Evolutionary conservation across 192 early-diverging fungal genomes (phyloP).

Genomic region (Chytriomyces sp.): DNA sequence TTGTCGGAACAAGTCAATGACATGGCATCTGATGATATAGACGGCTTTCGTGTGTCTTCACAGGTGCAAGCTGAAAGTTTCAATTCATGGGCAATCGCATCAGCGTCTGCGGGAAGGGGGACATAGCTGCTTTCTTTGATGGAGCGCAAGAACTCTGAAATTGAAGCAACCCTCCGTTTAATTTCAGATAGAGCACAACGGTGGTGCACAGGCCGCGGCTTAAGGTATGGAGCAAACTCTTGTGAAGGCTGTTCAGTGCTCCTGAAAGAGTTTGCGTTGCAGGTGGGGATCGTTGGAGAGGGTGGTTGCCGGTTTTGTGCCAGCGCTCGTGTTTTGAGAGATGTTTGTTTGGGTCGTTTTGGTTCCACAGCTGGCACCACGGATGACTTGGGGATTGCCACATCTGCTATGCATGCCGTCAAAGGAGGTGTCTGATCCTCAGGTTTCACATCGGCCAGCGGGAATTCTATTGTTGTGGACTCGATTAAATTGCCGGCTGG

Average conservation of each 20-base stretch:
- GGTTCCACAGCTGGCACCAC: neutral
- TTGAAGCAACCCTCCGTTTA: neutral
- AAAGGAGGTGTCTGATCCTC: neutral
- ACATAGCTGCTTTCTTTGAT: neutral
- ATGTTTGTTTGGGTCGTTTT: neutral
- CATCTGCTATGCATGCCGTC: neutral
- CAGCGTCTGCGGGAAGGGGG: neutral
- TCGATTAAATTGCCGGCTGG: neutral
- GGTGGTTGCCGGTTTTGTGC: neutral
- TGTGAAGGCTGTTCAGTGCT: neutral
- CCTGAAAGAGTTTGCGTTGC: neutral
- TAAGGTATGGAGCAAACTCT: neutral
- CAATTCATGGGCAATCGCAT: neutral
- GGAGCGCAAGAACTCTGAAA: neutral
- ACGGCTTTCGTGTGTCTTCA: neutral
- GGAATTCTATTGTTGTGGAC: neutral
- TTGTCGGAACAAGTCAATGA: conserved; percentile 10
- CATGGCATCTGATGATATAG: neutral
- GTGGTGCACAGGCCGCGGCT: neutral
- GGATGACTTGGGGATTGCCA: neutral
- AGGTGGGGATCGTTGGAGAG: neutral
- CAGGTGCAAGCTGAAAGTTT: neutral
- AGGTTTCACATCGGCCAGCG: neutral
- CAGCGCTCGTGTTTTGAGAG: neutral
- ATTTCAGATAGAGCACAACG: conserved; percentile 6